Conservation (phyloP, 176 grass and related monocot species). For the Melocanna baccifera region DNA sequence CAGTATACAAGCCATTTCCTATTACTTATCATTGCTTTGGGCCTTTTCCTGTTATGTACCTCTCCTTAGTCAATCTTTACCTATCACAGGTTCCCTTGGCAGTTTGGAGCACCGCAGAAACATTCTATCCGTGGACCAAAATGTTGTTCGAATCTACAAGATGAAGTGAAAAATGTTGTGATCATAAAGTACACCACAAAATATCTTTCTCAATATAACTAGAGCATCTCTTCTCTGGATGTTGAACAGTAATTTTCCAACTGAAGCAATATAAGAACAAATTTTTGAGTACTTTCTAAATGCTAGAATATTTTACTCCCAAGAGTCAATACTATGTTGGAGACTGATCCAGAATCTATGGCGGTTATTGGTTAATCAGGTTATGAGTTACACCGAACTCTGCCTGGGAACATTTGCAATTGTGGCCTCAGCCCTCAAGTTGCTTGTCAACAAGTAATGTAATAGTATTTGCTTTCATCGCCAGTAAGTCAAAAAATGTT, state of each 20-base stretch:
- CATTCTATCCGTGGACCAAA: constrained; percentile 34
- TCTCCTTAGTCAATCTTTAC: constrained; percentile 12
- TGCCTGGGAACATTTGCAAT: not conserved
- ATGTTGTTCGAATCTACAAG: constrained; percentile 32
- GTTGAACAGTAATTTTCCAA: not conserved
- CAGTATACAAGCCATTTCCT: not conserved
- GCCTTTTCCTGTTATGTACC: constrained; percentile 4
- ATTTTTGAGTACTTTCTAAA: not conserved
- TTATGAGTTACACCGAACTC: not conserved
- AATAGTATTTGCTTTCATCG: not conserved
- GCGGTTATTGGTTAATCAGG: not conserved
- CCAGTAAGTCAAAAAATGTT: not conserved
- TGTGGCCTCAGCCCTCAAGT: not conserved
- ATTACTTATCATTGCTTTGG: not conserved
- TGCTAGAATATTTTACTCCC: not conserved
- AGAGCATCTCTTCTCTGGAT: not conserved
- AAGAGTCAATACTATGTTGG: not conserved
- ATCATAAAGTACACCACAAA: constrained; percentile 4
- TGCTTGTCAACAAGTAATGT: constrained; percentile 4
- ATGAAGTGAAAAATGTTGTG: not conserved
- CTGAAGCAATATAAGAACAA: not conserved
- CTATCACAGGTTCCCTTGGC: constrained; percentile 32
- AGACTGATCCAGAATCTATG: not conserved
- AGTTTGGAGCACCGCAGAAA: constrained; percentile 36
- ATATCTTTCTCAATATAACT: not conserved